Conservation (phyloP, 2,329 filamentous ascomycete genomes). For the Pestalotiopsis sp. region DNA sequence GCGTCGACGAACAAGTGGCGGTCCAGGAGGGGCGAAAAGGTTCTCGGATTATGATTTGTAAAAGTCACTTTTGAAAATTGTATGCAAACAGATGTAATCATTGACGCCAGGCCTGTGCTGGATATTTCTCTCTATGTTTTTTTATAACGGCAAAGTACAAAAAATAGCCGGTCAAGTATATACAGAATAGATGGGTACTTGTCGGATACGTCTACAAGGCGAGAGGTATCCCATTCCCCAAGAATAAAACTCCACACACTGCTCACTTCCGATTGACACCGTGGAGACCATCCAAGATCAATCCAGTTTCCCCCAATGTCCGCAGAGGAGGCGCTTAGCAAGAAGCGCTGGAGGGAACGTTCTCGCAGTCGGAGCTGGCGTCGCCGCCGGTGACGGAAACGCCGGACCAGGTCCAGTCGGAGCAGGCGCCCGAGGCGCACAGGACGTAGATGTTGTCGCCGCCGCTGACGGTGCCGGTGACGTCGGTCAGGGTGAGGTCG, state of each 20-base stretch:
- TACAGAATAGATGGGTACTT: constrained; percentile 1
- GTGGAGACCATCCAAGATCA: background rate
- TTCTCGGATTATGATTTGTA: background rate
- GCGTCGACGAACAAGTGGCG: constrained; percentile 39
- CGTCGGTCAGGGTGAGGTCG: constrained; percentile 39
- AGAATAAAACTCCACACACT: background rate
- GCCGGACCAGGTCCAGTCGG: constrained; percentile 37
- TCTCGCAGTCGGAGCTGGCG: constrained; percentile 64
- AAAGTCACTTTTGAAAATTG: background rate
- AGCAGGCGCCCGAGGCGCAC: constrained; percentile 39
- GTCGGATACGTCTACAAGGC: background rate
- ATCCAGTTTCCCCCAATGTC: background rate
- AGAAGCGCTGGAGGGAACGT: constrained; percentile 26
- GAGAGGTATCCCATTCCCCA: background rate
- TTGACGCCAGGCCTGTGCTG: constrained; percentile 7
- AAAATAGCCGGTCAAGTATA: constrained; percentile 2
- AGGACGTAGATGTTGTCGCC: constrained; percentile 38
- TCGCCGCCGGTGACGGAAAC: constrained; percentile 42
- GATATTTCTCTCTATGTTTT: background rate
- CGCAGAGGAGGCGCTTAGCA: constrained; percentile 19
- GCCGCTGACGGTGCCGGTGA: constrained; percentile 42
- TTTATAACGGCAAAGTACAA: background rate
- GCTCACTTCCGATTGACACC: background rate
- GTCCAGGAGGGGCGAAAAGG: constrained; percentile 34
- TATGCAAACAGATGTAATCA: background rate